Conservation (phyloP, 768 basidiomycete genomes). For the Boletellus ananas region DNA sequence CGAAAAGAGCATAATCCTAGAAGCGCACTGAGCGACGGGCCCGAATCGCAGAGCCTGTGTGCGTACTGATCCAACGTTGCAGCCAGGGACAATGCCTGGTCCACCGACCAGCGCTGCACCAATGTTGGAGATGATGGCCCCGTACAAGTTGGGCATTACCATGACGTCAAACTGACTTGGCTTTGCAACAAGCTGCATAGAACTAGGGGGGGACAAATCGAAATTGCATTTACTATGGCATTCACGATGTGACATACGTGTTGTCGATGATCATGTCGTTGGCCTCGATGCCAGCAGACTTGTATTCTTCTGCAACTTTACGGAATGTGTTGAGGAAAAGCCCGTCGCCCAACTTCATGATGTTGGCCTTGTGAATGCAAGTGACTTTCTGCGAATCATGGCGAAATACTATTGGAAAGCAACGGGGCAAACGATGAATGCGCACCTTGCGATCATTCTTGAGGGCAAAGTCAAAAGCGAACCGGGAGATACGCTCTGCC, state of each 20-base stretch:
- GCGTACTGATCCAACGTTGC: conserved; percentile 89
- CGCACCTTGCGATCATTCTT: conserved; percentile 96
- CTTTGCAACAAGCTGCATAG: conserved; percentile 98
- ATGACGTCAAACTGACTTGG: conserved; percentile 98
- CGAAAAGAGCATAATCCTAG: conserved; percentile 95
- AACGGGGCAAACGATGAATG: not conserved
- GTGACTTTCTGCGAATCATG: conserved; percentile 82
- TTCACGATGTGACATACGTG: conserved; percentile 52
- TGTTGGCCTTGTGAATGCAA: conserved; percentile 99
- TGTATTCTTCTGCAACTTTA: conserved; percentile 94
- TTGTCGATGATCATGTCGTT: conserved; percentile 99
- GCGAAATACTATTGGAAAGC: not conserved
- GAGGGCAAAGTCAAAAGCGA: conserved; percentile 97
- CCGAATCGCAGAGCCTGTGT: not conserved
- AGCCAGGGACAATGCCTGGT: conserved; percentile 96
- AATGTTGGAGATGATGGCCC: conserved; percentile 97
- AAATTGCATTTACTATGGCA: not conserved
- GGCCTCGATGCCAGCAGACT: conserved; percentile 81
- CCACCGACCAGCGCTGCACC: conserved; percentile 98
- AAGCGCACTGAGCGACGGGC: not conserved
- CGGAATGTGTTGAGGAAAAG: conserved; percentile 99
- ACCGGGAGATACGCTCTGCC: conserved; percentile 93
- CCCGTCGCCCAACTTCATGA: conserved; percentile 99
- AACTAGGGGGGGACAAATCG: conserved; percentile 42
- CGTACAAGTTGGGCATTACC: conserved; percentile 98